phyloP scores from a whole-genome alignment of 2,329 filamentous ascomycete species.

The Raffaelea arxii region DNA sequence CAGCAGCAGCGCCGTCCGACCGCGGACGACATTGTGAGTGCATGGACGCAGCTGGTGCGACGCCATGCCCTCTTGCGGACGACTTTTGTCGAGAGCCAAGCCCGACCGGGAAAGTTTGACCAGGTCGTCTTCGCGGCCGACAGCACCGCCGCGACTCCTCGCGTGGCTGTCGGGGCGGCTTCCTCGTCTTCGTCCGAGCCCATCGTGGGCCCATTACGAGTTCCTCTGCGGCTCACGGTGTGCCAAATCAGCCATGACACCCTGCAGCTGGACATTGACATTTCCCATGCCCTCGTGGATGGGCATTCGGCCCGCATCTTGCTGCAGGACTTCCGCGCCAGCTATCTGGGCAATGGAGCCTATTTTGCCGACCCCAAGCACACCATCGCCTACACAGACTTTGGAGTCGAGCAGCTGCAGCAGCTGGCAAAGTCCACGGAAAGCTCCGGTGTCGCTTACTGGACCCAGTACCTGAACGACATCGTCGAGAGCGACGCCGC shows the following conservation, averaged over 20 bases:
- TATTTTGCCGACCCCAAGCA: background rate
- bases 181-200: background rate
- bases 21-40: background rate
- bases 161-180: background rate
- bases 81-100: background rate
- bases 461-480: background rate
- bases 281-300: background rate
- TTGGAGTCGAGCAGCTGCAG: background rate
- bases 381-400: background rate
- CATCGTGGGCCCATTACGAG: too few species aligned
- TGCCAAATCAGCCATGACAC: background rate
- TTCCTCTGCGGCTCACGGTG: background rate
- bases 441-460: background rate
- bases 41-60: background rate
- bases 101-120: background rate
- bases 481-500: background rate
- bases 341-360: background rate
- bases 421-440: background rate
- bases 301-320: background rate
- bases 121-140: background rate
- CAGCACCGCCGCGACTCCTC: too few species aligned
- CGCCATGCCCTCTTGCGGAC: background rate
- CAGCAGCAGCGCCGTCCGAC: background rate
- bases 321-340: background rate
- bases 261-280: background rate